A percentile compares a stretch with the other conserved stretches of the same genome.
These are phyloP conservation scores for Uronychia binucleata DNA, from an alignment of 73 alveolate species.

Conservation along the genomic window DNA sequence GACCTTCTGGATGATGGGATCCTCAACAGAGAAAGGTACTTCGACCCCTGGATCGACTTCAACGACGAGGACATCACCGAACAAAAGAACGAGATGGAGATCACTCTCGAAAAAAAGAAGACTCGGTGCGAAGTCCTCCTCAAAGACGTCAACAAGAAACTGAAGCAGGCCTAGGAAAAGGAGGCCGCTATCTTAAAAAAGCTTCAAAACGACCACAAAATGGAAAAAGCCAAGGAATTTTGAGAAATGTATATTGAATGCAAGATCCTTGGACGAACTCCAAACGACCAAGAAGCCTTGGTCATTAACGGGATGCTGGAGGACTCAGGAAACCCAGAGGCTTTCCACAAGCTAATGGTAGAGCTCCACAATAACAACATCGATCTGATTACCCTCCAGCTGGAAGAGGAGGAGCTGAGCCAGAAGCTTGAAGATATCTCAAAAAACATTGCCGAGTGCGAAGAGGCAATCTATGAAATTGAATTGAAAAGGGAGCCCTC, in stretches of 20 bases:
- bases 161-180: neutral
- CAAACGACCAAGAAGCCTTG: neutral
- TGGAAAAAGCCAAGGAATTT: neutral
- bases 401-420: neutral
- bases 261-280: neutral
- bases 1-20: conserved; percentile 20
- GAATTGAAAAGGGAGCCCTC: neutral
- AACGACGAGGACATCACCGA: neutral
- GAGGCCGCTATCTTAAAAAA: neutral
- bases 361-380: neutral
- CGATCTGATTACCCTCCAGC: neutral
- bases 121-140: neutral
- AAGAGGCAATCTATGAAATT: neutral
- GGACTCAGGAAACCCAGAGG: neutral
- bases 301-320: neutral
- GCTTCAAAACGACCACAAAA: neutral
- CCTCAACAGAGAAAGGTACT: conserved; percentile 9
- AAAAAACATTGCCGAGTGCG: neutral
- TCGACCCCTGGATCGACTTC: conserved; percentile 18
- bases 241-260: neutral
- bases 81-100: neutral
- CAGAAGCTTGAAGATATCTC: neutral
- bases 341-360: neutral
- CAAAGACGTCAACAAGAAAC: neutral
- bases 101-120: neutral